Conservation (phyloP, 2,329 filamentous ascomycete genomes). For the Aspergillus sp. region DNA sequence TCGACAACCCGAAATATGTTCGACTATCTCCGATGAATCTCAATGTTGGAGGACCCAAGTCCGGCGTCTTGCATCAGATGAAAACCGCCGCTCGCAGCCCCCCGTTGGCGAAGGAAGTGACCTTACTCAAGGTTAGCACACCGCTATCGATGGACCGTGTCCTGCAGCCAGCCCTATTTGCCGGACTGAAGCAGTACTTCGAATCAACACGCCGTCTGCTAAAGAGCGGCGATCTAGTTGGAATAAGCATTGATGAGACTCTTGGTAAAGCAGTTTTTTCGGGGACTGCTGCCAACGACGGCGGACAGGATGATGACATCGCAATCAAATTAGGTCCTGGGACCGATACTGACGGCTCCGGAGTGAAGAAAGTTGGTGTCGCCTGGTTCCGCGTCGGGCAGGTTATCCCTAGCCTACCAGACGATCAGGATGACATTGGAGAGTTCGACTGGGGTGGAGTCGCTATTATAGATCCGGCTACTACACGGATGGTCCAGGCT, state of each 20-base stretch:
- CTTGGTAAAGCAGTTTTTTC: slow-evolving; percentile 81
- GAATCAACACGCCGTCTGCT: slow-evolving; percentile 78
- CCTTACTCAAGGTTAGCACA: slow-evolving; percentile 82
- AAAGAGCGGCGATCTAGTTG: slow-evolving; percentile 83
- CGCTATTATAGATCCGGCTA: slow-evolving; percentile 79
- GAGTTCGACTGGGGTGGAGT: slow-evolving; percentile 81
- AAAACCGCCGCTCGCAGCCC: slow-evolving; percentile 51
- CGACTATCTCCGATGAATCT: slow-evolving; percentile 65
- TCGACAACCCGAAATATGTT: slow-evolving; percentile 75
- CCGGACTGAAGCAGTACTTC: slow-evolving; percentile 85
- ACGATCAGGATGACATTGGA: slow-evolving; percentile 58
- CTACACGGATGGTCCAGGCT: slow-evolving; percentile 86
- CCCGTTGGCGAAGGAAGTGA: slow-evolving; percentile 73
- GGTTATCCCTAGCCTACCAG: slow-evolving; percentile 52
- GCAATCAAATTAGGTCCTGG: slow-evolving; percentile 42
- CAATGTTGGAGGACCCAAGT: slow-evolving; percentile 50
- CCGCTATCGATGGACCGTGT: slow-evolving; percentile 83
- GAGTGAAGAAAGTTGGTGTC: slow-evolving; percentile 58
- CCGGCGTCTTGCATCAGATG: slow-evolving; percentile 56
- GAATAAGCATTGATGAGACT: slow-evolving; percentile 82
- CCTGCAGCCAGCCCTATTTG: slow-evolving; percentile 81
- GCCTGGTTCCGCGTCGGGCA: slow-evolving; percentile 93
- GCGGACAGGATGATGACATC: slow-evolving; percentile 71
- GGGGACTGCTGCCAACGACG: slow-evolving; percentile 53
- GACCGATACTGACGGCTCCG: slow-evolving; percentile 23